Evolutionary conservation across 176 grass and related monocot genomes (phyloP), one percentile per base, ranked within the genome.

Genomic region (Dactylis glomerata): DNA sequence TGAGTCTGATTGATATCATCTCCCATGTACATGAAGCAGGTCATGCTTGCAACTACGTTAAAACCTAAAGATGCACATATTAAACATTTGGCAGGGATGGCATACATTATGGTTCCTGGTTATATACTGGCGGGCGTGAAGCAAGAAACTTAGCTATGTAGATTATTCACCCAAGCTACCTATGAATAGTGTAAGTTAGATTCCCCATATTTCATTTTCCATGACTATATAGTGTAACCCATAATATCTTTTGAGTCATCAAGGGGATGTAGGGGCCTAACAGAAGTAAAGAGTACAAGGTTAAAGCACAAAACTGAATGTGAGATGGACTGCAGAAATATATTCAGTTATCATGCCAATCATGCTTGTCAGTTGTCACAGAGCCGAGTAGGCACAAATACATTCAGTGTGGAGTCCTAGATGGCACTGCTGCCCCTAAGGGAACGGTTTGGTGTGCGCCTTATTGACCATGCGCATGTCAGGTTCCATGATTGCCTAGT

Each of bases 321-420:
- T 44, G 32, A 42, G 32, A 22, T 73, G 41, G 19, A 31, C 10
- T 30, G 16, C 37, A 40, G 23, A 80, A 80, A 73, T 32, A 54
- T 75, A 81, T 87, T 32, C 19, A 80, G 20, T 30, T 75, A 27
- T 75, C n/a, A 1, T 45, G 67, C 22, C 26, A 70, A 70, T 70
- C 2, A 24, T 70, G 37, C 1, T 23, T 42, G 67, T 70, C 67
- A 24, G 0, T 23, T 42, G 67, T 70, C 67, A 24, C n/a, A 4
- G 37, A 0, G 11, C 67, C 20, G 67, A 6, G 37, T 42, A 70
- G 37, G 67, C 5, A 14, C 27, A 63, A 30, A 63, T 31, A 13
- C 61, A 17, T 26, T 64, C 61, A 64, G 2, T 5, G 13, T 64
- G 27, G 14, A 64, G 20, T 27, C 23, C n/a, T 59, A 27, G 56